Conservation (phyloP, 2,329 filamentous ascomycete genomes). For the Penicillium sp. region DNA sequence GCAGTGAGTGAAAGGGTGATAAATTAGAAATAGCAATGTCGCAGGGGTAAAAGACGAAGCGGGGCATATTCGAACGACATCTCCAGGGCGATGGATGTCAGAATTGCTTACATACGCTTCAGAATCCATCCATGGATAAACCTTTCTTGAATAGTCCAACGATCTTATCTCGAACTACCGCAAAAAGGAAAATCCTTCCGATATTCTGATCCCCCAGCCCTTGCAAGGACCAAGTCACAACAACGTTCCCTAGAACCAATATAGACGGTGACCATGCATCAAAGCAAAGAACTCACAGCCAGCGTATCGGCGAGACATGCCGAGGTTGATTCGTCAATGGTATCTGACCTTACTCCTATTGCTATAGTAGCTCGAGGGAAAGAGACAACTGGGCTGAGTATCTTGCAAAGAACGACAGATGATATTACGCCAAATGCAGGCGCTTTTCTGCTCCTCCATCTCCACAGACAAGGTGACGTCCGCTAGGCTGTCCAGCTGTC, state of each 20-base stretch:
- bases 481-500: constrained; percentile 3
- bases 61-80: background rate
- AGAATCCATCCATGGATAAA: background rate
- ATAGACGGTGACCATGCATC: background rate
- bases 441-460: constrained; percentile 2
- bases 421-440: background rate
- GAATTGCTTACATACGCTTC: background rate
- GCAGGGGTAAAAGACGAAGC: background rate
- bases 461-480: background rate
- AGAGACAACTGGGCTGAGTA: background rate
- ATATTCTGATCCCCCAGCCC: background rate
- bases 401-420: background rate
- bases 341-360: background rate
- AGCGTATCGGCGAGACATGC: background rate
- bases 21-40: background rate
- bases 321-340: background rate
- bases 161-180: background rate
- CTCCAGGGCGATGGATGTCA: background rate
- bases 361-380: background rate
- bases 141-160: background rate
- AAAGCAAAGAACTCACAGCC: background rate
- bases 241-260: background rate
- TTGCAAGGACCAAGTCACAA: background rate
- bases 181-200: background rate
- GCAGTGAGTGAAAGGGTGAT: background rate